These are phyloP conservation scores for Cyclotella cryptica DNA, from an alignment of 108 stramenopile genomes.

Conservation along the genomic window DNA sequence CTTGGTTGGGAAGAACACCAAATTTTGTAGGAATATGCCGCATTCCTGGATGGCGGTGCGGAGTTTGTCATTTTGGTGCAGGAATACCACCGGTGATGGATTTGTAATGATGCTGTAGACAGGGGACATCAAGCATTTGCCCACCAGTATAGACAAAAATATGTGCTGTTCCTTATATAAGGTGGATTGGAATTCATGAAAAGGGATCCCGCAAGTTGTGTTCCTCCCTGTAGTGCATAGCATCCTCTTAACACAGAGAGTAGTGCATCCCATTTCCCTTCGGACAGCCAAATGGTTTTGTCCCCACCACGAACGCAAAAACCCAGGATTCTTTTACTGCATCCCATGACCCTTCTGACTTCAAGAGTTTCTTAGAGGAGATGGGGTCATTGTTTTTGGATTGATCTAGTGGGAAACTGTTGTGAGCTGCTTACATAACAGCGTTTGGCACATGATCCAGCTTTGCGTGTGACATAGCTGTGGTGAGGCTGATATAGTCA, in stretches of 20 bases:
- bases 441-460: background rate
- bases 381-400: background rate
- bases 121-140: background rate
- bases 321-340: background rate
- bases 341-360: background rate
- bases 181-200: background rate
- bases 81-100: background rate
- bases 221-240: background rate
- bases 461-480: background rate
- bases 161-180: background rate
- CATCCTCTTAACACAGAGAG: background rate
- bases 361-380: background rate
- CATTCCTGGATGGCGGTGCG: background rate
- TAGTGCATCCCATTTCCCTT: background rate
- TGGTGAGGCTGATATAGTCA: background rate
- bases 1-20: background rate
- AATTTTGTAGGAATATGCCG: background rate
- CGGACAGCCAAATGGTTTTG: background rate
- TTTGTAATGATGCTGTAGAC: background rate
- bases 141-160: background rate
- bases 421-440: background rate
- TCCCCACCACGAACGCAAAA: background rate
- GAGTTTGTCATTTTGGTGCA: background rate
- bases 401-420: background rate
- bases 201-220: background rate